Evolutionary conservation across 352 stramenopile species (phyloP).

Genomic region (Globisporangium lucens): DNA sequence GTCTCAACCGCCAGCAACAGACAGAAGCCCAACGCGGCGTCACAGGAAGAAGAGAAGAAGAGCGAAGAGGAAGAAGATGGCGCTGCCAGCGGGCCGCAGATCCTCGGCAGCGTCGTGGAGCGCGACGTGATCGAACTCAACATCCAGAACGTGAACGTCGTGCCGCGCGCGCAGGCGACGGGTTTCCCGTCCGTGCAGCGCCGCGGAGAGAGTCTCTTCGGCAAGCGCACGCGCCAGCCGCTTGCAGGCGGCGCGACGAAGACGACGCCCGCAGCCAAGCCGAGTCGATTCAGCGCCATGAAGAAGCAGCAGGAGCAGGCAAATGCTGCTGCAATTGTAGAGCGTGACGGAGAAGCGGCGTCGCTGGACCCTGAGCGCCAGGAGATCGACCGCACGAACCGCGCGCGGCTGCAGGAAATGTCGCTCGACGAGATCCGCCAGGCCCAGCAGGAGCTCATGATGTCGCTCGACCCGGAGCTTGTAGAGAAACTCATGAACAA

Average conservation of each 20-base stretch:
- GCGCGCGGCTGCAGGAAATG: constrained; percentile 54
- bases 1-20: constrained; percentile 4
- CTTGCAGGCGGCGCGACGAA: background rate
- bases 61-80: constrained; percentile 6
- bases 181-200: constrained; percentile 63
- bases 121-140: constrained; percentile 46
- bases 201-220: constrained; percentile 71
- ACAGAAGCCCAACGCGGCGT: background rate
- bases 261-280: constrained; percentile 1
- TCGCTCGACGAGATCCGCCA: constrained; percentile 62
- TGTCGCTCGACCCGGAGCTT: constrained; percentile 57
- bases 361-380: constrained; percentile 31
- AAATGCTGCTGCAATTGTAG: background rate
- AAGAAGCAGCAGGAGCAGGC: background rate
- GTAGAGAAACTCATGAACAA: constrained; percentile 59
- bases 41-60: constrained; percentile 4
- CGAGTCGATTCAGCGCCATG: constrained; percentile 25
- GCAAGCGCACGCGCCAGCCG: constrained; percentile 33
- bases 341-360: constrained; percentile 9
- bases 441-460: constrained; percentile 63
- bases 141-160: constrained; percentile 30
- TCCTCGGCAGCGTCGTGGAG: constrained; percentile 64
- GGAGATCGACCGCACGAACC: constrained; percentile 66
- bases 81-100: constrained; percentile 24
- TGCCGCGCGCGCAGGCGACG: constrained; percentile 24